Conservation (phyloP, 148 eudicot species). For the Nepenthes mirabilis region DNA sequence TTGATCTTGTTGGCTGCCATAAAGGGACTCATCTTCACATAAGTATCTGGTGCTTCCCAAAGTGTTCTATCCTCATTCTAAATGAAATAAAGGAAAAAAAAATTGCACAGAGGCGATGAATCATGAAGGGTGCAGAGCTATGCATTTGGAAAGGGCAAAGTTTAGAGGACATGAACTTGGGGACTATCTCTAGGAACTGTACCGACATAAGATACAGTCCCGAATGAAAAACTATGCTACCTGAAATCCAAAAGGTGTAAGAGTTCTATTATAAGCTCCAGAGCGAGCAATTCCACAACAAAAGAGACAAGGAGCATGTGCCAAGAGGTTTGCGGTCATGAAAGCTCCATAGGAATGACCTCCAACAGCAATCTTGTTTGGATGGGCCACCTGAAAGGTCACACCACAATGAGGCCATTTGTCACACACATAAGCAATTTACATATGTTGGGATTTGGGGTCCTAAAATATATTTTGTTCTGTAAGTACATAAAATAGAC, state of each 20-base stretch:
- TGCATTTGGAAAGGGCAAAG: neutral
- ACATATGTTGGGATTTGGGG: too few relatives aligned
- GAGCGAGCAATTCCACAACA: constrained; percentile 91
- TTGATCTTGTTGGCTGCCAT: constrained; percentile 85
- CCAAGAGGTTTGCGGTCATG: constrained; percentile 95
- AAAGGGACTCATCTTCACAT: constrained; percentile 93
- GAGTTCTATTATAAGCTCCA: constrained; percentile 95
- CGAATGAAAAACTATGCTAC: constrained; percentile 13
- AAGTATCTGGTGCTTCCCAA: constrained; percentile 78
- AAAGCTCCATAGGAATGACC: constrained; percentile 99
- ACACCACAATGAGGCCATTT: neutral
- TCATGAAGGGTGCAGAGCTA: neutral
- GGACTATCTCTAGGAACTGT: too few relatives aligned
- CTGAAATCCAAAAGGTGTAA: constrained; percentile 98
- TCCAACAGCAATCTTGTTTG: constrained; percentile 81
- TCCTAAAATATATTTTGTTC: too few relatives aligned
- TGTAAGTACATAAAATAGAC: neutral
- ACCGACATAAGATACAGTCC: too few relatives aligned
- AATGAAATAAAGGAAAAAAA: constrained; percentile 1
- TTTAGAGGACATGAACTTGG: too few relatives aligned
- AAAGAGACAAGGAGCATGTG: constrained; percentile 96
- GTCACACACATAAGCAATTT: neutral
- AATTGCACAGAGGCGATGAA: neutral
- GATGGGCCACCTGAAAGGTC: constrained; percentile 75
- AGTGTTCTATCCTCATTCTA: constrained; percentile 95